phyloP scores from a whole-genome alignment of 345 rosid species.

The Citrus inodora region DNA sequence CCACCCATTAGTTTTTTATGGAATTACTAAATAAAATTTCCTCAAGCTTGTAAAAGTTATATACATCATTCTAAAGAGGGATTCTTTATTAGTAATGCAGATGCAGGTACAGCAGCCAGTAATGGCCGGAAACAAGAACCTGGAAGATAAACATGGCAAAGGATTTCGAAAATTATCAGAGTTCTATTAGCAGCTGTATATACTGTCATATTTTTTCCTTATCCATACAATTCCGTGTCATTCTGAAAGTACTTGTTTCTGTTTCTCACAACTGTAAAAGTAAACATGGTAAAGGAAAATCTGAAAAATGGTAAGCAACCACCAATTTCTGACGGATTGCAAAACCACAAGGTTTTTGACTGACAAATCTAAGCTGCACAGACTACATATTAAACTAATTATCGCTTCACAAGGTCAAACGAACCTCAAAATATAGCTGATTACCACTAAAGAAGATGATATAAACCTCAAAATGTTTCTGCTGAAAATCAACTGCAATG shows the following conservation, averaged over 20 bases:
- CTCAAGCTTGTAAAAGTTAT: too few relatives aligned
- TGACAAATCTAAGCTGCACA: not conserved
- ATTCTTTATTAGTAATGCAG: too few relatives aligned
- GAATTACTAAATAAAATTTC: too few relatives aligned
- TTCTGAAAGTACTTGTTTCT: not conserved
- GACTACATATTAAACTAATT: not conserved
- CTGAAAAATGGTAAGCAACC: not conserved
- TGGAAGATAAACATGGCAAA: not conserved
- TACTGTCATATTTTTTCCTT: not conserved
- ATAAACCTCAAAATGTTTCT: not conserved
- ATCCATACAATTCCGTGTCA: not conserved
- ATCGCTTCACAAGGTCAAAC: not conserved
- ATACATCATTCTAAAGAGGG: too few relatives aligned
- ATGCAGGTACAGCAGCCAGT: too few relatives aligned
- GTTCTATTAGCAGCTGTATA: not conserved
- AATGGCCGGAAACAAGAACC: not conserved
- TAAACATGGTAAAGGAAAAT: not conserved
- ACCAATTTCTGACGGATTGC: not conserved
- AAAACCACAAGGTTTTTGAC: not conserved
- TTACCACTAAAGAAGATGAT: not conserved
- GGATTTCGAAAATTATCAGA: not conserved
- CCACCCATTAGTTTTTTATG: too few relatives aligned
- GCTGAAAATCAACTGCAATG: not conserved
- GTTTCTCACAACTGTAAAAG: not conserved
- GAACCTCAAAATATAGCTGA: not conserved